Evolutionary conservation across 352 stramenopile species (phyloP), one percentile per base, ranked within the genome.

Genomic region (Globisporangium splendens): DNA sequence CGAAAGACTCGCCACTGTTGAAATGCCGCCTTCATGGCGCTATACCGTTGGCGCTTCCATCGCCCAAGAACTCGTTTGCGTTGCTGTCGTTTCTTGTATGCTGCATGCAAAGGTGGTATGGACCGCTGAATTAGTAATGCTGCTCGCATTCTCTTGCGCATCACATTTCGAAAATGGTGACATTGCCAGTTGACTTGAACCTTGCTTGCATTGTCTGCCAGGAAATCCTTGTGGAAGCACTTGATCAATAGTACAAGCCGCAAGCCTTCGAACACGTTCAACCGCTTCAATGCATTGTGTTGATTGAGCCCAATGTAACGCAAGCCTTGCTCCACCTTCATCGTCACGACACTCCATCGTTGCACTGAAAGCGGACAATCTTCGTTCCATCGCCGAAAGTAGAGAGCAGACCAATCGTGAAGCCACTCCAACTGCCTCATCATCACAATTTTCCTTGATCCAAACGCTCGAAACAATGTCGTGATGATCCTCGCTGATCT

Each of bases 391-490:
- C 50, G 46, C 20, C 20, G 47, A 21, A 66, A 56, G n/a, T 49
- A 57, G 18, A n/a, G 1, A 13, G 8, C 13, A 5, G 10, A 46
- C 63, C 64, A 78, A 1, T 14, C 17, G 8, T 56, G 8, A 13
- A 75, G 46, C 35, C 56, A 65, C 18, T 47, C 42, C 2, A 44
- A 11, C 28, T 63, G 53, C 38, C 20, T 59, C 8, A 38, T 8
- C 7, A 64, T 31, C 43, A 68, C 24, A 5, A 49, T 21, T 47
- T 62, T 64, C 42, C 58, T 72, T 13, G 50, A 50, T 6, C 21
- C 14, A 35, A 72, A 80, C 2, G 28, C 11, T 8, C 61, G 61
- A 42, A 77, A 50, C 15, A 79, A 31, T 18, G 13, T 33, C 10
- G 57, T 66, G 17, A 75, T 22, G 41, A 13, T 28, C 12, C 18